Evolutionary conservation across 2,329 filamentous ascomycete species (phyloP), one percentile per base, ranked within the genome.

Genomic region (Celoporthe dispersa): DNA sequence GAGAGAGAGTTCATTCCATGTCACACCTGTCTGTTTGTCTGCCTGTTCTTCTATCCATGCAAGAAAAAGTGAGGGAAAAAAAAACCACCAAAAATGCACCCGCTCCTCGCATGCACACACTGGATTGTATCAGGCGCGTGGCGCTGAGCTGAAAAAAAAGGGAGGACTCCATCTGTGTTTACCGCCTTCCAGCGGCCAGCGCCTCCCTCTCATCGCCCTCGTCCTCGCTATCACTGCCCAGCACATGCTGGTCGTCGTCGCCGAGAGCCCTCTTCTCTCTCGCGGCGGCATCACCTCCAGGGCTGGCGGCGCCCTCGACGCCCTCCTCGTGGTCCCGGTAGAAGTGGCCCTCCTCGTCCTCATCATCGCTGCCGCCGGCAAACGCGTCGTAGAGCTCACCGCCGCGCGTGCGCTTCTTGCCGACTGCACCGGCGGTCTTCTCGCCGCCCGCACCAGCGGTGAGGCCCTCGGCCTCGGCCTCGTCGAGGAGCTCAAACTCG

Each of bases 331-430:
- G 74, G 65, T 79, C 78, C 25, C 75, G 75, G 70, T 79, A 80
- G 31, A 67, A 71, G 69, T 85, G 60, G 2, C 60, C 60, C 14
- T 39, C 59, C 25, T 79, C 81, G 68, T 93, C 92, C 69, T 96
- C 94, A 70, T 95, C 95, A 33, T 88, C 86, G 71, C 87, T 90
- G 66, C 94, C 95, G 22, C 93, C 94, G 0, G 96, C 96, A 85
- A 99, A 99, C 5, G 96, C 96, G 84, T 99, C 96, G 79, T 99
- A 99, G 60, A 99, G 83, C 82, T 98, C 95, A 37, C 95, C 94
- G 2, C 94, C 96, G 28, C 93, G 80, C 66, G 86, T 85, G 73
- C 87, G 85, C 74, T 82, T 83, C 74, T 80, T 78, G 35, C 76
- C 76, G 11, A 84, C 80, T 70, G 80, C 79, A 71, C 68, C 79